Conservation (phyloP, 2,329 filamentous ascomycete species). For the Chalaropsis thielavioides region DNA sequence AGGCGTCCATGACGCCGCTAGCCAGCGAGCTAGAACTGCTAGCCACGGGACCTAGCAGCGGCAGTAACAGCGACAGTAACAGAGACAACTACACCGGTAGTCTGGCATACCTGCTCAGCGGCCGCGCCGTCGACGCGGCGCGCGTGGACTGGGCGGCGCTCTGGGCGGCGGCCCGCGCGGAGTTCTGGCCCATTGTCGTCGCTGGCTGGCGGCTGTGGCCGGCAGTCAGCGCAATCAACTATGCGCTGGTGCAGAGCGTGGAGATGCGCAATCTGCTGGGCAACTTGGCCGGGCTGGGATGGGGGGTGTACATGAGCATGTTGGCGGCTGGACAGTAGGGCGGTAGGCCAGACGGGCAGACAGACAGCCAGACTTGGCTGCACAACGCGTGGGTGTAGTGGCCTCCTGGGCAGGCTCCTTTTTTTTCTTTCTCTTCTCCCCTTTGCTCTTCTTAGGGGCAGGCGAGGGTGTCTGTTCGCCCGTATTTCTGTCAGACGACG, state of each 20-base stretch:
- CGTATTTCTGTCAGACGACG: too few relatives aligned
- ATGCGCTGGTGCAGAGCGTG: slow-evolving; percentile 53
- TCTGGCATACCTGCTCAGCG: slow-evolving; percentile 26
- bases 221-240: slow-evolving; percentile 53
- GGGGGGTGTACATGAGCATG: slow-evolving; percentile 63
- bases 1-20: slow-evolving; percentile 31
- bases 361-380: not conserved
- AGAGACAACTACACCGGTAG: slow-evolving; percentile 20
- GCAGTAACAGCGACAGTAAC: too few relatives aligned
- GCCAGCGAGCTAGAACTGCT: slow-evolving; percentile 24
- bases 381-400: too few relatives aligned
- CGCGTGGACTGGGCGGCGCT: slow-evolving; percentile 33
- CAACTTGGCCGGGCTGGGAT: slow-evolving; percentile 55
- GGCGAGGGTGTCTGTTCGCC: too few relatives aligned
- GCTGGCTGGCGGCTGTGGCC: slow-evolving; percentile 62
- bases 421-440: too few relatives aligned
- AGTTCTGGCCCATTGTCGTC: slow-evolving; percentile 49
- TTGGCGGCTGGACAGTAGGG: slow-evolving; percentile 22
- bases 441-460: too few relatives aligned
- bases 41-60: not conserved
- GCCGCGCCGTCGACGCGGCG: slow-evolving; percentile 31
- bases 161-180: slow-evolving; percentile 31
- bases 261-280: slow-evolving; percentile 56
- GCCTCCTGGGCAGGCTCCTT: too few relatives aligned
- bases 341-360: not conserved